These are phyloP conservation scores for Amanita rimosa DNA, from an alignment of 768 basidiomycete genomes.

Conservation along the genomic window DNA sequence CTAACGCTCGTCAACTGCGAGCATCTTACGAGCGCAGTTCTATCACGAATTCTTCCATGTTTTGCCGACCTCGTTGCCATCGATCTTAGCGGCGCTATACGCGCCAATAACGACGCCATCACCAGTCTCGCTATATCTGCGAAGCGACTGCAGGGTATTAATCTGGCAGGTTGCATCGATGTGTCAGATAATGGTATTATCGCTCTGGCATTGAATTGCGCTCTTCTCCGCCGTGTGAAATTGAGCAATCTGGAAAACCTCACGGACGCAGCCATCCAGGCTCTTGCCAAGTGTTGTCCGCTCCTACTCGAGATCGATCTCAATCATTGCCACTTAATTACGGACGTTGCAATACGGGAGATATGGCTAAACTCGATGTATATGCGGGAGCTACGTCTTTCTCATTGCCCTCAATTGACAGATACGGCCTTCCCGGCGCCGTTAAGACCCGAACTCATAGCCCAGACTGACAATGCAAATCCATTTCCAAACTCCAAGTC, in stretches of 20 bases:
- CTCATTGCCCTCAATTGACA: constrained; percentile 67
- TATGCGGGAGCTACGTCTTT: constrained; percentile 87
- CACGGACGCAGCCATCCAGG: constrained; percentile 67
- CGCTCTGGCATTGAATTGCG: constrained; percentile 65
- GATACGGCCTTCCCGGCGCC: constrained; percentile 81
- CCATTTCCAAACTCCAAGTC: constrained; percentile 28
- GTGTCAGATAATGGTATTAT: constrained; percentile 72
- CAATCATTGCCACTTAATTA: constrained; percentile 68
- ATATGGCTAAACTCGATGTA: constrained; percentile 72
- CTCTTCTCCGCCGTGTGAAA: constrained; percentile 81
- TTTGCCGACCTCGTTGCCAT: constrained; percentile 77
- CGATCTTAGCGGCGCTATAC: constrained; percentile 66
- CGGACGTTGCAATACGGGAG: constrained; percentile 68
- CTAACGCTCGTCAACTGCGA: constrained; percentile 79
- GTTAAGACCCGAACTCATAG: constrained; percentile 25
- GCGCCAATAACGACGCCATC: constrained; percentile 63
- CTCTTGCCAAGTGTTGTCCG: constrained; percentile 69
- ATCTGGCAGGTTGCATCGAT: constrained; percentile 72
- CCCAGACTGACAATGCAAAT: constrained; percentile 23
- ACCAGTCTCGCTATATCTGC: constrained; percentile 60
- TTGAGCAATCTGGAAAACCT: constrained; percentile 65
- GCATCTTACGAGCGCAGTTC: constrained; percentile 48
- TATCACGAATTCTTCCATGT: constrained; percentile 52
- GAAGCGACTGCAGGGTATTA: constrained; percentile 81
- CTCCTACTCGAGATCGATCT: constrained; percentile 92